Base-by-base conservation (phyloP, 2,329 filamentous ascomycete species). In the Cladorrhinum sp. region DNA sequence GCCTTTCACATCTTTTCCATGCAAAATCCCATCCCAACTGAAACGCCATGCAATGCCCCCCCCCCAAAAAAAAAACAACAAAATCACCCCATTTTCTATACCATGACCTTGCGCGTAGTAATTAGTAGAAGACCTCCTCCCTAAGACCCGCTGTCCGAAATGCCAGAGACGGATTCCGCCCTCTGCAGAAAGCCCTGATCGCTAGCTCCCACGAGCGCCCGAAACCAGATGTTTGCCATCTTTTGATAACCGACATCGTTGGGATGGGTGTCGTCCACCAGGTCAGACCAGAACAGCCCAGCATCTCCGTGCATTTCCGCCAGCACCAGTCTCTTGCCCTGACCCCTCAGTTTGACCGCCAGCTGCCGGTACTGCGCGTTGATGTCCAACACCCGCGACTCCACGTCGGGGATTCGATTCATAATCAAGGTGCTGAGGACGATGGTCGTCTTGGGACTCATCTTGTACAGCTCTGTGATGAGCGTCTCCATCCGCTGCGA, bases 181-280 rank as follows among this genome's bases (percentile, higher is more conserved):
- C 52, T 24, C 64, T 76, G 69, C 36, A 80, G 60, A 73, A 77
- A 79, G 8, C 66, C 62, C 2, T 28, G 26, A n/a, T 64, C 55
- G 18, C 63, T 62, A 1, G 65, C 66, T 24, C 49, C 50, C 24
- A 65, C 55, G 23, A 70, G 24, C 21, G 77, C 71, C 24, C 75
- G 73, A 2, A 61, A 63, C 74, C 75, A 78, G 7, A 75, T 62
- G 20, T 67, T 66, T 30, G 76, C 77, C 76, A 79, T 79, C 69
- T 77, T 76, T 49, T 67, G 61, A 61, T 78, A 78, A 3, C 77
- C 77, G 0, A 14, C 65, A 30, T 76, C 73, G 20, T 70, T 68
- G 0, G 77, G 77, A 57, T 79, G 77, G 1, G 73, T 78, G 9
- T 66, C 70, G 60, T 79, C 77, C 0, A 66, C 69, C 51, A 79